These are phyloP conservation scores for Borealophlyctis nickersoniae DNA, from an alignment of 192 early-diverging fungal genomes.

Conservation along the genomic window DNA sequence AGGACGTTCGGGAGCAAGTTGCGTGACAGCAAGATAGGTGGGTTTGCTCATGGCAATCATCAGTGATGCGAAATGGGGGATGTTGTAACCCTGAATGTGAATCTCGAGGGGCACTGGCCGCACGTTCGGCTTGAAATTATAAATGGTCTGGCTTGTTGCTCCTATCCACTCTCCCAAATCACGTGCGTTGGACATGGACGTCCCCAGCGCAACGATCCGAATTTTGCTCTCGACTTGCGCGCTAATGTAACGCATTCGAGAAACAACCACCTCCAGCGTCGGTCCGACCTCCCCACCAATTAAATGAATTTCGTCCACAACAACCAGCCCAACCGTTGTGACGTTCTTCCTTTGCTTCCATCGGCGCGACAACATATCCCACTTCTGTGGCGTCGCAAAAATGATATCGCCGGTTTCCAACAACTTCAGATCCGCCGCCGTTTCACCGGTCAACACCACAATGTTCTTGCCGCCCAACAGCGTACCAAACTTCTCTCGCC, in stretches of 20 bases:
- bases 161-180: constrained; percentile 98
- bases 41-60: constrained; percentile 94
- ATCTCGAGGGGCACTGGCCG: constrained; percentile 93
- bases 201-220: constrained; percentile 88
- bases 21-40: constrained; percentile 72
- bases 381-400: constrained; percentile 82
- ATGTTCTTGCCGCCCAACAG: constrained; percentile 87
- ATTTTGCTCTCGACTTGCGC: constrained; percentile 73
- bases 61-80: constrained; percentile 90
- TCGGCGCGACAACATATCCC: constrained; percentile 91
- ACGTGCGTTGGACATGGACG: constrained; percentile 93
- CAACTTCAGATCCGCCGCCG: constrained; percentile 82
- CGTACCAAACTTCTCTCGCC: constrained; percentile 74
- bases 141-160: constrained; percentile 67
- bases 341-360: constrained; percentile 96
- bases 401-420: constrained; percentile 91
- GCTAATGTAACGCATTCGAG: constrained; percentile 89
- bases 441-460: constrained; percentile 86
- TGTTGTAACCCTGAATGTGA: constrained; percentile 86
- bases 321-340: constrained; percentile 81
- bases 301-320: constrained; percentile 93
- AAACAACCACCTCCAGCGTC: constrained; percentile 89
- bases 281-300: constrained; percentile 89
- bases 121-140: constrained; percentile 93
- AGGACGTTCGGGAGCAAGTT: constrained; percentile 38